A percentile compares a stretch with the other conserved stretches of the same genome.
These are phyloP conservation scores for Linum tenue DNA, from an alignment of 345 rosid genomes.

Conservation along the genomic window DNA sequence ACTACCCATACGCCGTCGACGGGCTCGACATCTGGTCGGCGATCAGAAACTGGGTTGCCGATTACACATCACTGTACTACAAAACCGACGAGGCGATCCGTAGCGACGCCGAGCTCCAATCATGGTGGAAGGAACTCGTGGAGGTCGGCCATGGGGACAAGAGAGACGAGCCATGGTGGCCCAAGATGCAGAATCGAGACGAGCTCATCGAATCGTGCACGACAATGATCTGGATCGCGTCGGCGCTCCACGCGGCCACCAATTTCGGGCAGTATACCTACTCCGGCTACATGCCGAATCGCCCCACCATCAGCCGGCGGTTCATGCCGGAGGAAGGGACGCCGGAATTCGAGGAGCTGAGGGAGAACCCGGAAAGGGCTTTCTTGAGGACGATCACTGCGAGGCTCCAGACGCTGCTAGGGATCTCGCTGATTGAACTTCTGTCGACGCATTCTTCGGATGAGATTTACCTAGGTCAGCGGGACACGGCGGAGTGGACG, in stretches of 20 bases:
- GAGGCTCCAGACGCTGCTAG: slow-evolving; percentile 36
- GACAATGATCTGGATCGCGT: slow-evolving; percentile 59
- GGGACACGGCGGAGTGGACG: slow-evolving; percentile 49
- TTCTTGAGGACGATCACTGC: slow-evolving; percentile 42
- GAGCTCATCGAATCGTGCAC: slow-evolving; percentile 55
- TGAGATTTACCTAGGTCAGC: slow-evolving; percentile 55
- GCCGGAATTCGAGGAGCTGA: slow-evolving; percentile 44
- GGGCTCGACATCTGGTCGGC: slow-evolving; percentile 73
- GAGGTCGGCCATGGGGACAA: slow-evolving; percentile 72
- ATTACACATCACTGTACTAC: slow-evolving; percentile 49
- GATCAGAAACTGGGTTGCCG: slow-evolving; percentile 52
- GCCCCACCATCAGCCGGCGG: slow-evolving; percentile 49
- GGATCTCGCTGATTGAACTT: slow-evolving; percentile 43
- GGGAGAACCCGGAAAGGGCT: slow-evolving; percentile 35
- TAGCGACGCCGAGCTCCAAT: slow-evolving; percentile 48
- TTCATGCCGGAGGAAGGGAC: slow-evolving; percentile 48
- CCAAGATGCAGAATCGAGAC: slow-evolving; percentile 36
- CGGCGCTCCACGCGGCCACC: slow-evolving; percentile 67
- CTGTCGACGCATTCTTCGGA: slow-evolving; percentile 50
- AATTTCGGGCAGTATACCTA: slow-evolving; percentile 64
- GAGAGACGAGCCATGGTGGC: slow-evolving; percentile 68
- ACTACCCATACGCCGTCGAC: slow-evolving; percentile 71
- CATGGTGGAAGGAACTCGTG: slow-evolving; percentile 62
- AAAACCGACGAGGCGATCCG: slow-evolving; percentile 35
- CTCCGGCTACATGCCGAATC: slow-evolving; percentile 57